Evolutionary conservation across 1,284 basidiomycete species (phyloP).

Genomic region (Caloboletus firmus): DNA sequence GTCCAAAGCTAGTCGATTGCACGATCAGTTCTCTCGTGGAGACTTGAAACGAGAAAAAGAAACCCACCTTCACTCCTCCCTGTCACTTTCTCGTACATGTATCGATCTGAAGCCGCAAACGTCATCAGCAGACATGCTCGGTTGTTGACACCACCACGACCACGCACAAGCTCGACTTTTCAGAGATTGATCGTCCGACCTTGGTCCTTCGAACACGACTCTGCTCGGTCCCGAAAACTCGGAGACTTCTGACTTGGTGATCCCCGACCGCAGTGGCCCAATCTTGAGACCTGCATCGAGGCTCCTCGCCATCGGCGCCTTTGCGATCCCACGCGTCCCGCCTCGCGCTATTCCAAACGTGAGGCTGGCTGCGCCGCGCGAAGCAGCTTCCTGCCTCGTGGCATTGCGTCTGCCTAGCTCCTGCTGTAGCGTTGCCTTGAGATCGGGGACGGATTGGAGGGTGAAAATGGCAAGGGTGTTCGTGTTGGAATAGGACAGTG

Average conservation of each 20-base stretch:
- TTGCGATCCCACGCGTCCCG: background rate
- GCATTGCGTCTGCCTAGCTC: slow-evolving; percentile 47
- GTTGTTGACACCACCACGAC: background rate
- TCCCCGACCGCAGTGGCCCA: slow-evolving; percentile 11
- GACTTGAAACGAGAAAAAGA: background rate
- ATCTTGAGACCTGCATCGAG: slow-evolving; percentile 22
- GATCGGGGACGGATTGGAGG: slow-evolving; percentile 48
- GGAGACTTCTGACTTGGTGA: slow-evolving; percentile 23
- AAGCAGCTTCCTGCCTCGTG: slow-evolving; percentile 35
- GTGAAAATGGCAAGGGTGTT: slow-evolving; percentile 48
- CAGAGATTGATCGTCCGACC: slow-evolving; percentile 41
- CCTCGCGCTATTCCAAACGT: slow-evolving; percentile 5
- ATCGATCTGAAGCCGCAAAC: slow-evolving; percentile 60
- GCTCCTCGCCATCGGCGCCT: background rate
- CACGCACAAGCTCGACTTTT: slow-evolving; percentile 57
- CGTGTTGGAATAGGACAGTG: slow-evolving; percentile 43
- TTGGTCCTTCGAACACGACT: slow-evolving; percentile 49
- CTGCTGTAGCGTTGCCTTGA: slow-evolving; percentile 56
- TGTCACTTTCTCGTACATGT: slow-evolving; percentile 90
- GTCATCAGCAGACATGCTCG: slow-evolving; percentile 10
- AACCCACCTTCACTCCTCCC: slow-evolving; percentile 75
- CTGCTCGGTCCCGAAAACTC: slow-evolving; percentile 40
- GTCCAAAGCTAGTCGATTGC: slow-evolving; percentile 60
- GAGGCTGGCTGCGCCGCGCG: slow-evolving; percentile 2
- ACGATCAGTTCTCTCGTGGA: background rate